Conservation (phyloP, 2,329 filamentous ascomycete genomes). For the Fusarium avenaceum region DNA sequence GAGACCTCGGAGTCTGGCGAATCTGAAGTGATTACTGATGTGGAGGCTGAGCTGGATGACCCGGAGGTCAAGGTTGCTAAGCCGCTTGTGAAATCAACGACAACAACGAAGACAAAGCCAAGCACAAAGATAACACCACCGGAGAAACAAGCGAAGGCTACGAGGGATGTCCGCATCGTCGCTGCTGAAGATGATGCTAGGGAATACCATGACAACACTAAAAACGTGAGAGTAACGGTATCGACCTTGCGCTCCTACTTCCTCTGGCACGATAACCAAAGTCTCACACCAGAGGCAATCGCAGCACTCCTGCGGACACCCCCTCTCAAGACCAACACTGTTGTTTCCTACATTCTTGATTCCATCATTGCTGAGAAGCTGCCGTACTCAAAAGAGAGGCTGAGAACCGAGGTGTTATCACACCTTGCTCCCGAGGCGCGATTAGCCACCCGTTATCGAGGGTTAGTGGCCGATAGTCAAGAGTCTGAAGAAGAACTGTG, state of each 20-base stretch:
- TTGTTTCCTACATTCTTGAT: slow-evolving; percentile 70
- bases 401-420: slow-evolving; percentile 61
- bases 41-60: slow-evolving; percentile 22
- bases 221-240: slow-evolving; percentile 42
- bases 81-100: slow-evolving; percentile 1
- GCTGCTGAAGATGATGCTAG: slow-evolving; percentile 59
- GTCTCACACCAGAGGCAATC: slow-evolving; percentile 63
- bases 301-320: slow-evolving; percentile 71
- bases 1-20: slow-evolving; percentile 49
- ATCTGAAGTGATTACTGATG: slow-evolving; percentile 20
- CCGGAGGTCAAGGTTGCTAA: not conserved
- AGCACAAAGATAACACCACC: not conserved
- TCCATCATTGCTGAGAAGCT: slow-evolving; percentile 66
- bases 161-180: slow-evolving; percentile 57
- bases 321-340: slow-evolving; percentile 68
- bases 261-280: slow-evolving; percentile 70
- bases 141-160: not conserved
- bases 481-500: slow-evolving; percentile 8
- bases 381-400: slow-evolving; percentile 61
- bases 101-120: not conserved
- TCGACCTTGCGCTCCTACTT: slow-evolving; percentile 70
- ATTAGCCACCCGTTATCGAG: slow-evolving; percentile 45
- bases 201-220: slow-evolving; percentile 54
- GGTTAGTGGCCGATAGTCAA: slow-evolving; percentile 42
- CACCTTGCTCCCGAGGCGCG: slow-evolving; percentile 47